Percentiles rank a stretch among this genome's conserved stretches.
Conservation (phyloP, 129 eudicot genomes). For the Ambrosia artemisiifolia region DNA sequence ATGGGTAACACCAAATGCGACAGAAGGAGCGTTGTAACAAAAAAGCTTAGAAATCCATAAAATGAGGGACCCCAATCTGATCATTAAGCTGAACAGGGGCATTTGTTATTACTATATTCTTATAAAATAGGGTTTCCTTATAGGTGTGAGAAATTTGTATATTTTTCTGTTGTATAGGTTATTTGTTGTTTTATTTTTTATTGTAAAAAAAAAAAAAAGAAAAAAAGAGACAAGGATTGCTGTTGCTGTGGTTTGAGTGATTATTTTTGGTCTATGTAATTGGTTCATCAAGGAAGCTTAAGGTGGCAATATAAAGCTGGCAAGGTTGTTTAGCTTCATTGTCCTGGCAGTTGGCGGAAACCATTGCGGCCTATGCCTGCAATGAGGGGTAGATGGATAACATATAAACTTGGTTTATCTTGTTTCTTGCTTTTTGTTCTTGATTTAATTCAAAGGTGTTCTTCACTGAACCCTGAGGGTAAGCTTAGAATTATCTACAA, state of each 20-base stretch:
- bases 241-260: slow-evolving; percentile 19
- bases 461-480: slow-evolving; percentile 72
- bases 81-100: slow-evolving; percentile 38
- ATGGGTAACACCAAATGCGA: slow-evolving; percentile 18
- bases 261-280: slow-evolving; percentile 29
- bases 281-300: slow-evolving; percentile 39
- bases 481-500: slow-evolving; percentile 6
- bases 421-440: slow-evolving; percentile 45
- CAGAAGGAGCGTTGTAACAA: slow-evolving; percentile 32
- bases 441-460: slow-evolving; percentile 39
- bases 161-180: slow-evolving; percentile 15
- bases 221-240: neutral
- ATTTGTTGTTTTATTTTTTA: slow-evolving; percentile 1
- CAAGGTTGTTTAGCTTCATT: slow-evolving; percentile 42
- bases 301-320: slow-evolving; percentile 48
- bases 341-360: slow-evolving; percentile 57
- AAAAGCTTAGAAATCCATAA: slow-evolving; percentile 10
- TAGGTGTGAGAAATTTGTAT: slow-evolving; percentile 21
- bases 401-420: slow-evolving; percentile 42
- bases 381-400: slow-evolving; percentile 76
- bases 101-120: slow-evolving; percentile 12
- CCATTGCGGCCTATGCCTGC: slow-evolving; percentile 43
- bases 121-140: slow-evolving; percentile 28
- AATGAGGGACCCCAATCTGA: slow-evolving; percentile 64
- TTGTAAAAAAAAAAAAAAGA: neutral